A percentile compares a stretch with the other conserved stretches of the same genome.
Evolutionary conservation across 805 yeast species (phyloP).

Genomic region (Saturnispora serradocipensis): DNA sequence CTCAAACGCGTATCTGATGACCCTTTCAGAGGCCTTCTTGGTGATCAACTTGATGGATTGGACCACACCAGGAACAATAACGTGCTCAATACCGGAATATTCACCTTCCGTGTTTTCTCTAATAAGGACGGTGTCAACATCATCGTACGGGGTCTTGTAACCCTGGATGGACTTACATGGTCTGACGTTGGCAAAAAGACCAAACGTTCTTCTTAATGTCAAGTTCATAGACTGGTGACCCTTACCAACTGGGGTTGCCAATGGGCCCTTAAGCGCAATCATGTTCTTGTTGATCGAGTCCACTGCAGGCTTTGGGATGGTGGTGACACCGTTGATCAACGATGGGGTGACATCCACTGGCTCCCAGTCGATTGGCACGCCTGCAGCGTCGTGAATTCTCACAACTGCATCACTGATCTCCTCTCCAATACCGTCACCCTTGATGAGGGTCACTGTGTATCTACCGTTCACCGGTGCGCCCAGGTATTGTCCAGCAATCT

Average conservation of each 20-base stretch:
- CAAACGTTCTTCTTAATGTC: conserved; percentile 95
- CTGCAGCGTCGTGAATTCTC: conserved; percentile 86
- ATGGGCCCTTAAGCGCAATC: conserved; percentile 96
- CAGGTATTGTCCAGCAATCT: conserved; percentile 54
- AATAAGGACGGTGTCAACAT: conserved; percentile 90
- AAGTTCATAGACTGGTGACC: conserved; percentile 97
- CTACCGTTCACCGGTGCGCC: conserved; percentile 70
- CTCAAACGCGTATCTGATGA: conserved; percentile 93
- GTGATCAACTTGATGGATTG: conserved; percentile 97
- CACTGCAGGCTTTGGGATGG: conserved; percentile 87
- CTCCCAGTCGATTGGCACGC: conserved; percentile 96
- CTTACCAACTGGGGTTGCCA: conserved; percentile 98
- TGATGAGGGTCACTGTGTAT: conserved; percentile 89
- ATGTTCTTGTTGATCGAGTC: conserved; percentile 86
- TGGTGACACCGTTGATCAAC: conserved; percentile 83
- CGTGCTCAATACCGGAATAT: conserved; percentile 98
- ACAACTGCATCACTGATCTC: conserved; percentile 94
- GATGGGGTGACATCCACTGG: conserved; percentile 93
- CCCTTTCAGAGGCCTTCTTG: conserved; percentile 92
- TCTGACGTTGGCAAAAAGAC: conserved; percentile 93
- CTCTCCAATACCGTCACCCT: conserved; percentile 97
- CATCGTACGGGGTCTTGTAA: conserved; percentile 79
- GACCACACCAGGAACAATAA: conserved; percentile 95
- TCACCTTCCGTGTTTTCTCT: conserved; percentile 99
- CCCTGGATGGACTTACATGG: conserved; percentile 93